Evolutionary conservation across 768 basidiomycete species (phyloP).

Genomic region (Glaciozyma martinii): DNA sequence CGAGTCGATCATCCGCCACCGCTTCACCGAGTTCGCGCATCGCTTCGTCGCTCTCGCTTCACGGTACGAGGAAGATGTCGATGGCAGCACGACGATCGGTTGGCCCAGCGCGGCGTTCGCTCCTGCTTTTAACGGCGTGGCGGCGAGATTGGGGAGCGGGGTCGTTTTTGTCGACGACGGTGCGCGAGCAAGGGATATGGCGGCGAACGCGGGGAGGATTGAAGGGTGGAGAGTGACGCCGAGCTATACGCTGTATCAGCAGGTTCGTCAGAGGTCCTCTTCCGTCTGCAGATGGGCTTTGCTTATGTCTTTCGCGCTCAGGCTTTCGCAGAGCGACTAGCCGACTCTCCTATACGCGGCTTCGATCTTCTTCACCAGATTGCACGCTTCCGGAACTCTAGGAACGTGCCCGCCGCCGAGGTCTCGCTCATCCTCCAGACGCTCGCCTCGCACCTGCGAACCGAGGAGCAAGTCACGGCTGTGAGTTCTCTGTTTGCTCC

Average conservation of each 20-base stretch:
- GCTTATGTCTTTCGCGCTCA: conserved; percentile 37
- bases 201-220: conserved; percentile 67
- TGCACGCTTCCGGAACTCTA: conserved; percentile 64
- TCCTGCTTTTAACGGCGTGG: neutral
- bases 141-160: conserved; percentile 60
- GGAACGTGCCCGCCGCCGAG: conserved; percentile 63
- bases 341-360: conserved; percentile 56
- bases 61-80: conserved; percentile 75
- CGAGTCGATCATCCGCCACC: conserved; percentile 73
- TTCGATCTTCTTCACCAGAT: conserved; percentile 84
- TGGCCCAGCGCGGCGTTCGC: conserved; percentile 51
- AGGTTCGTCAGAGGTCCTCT: conserved; percentile 46
- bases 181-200: conserved; percentile 56
- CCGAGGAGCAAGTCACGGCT: conserved; percentile 84
- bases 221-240: conserved; percentile 86
- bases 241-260: conserved; percentile 62
- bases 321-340: conserved; percentile 58
- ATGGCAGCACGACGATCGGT: conserved; percentile 65
- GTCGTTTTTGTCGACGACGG: conserved; percentile 67
- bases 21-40: conserved; percentile 78
- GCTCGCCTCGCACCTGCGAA: conserved; percentile 59
- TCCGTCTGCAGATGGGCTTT: conserved; percentile 1
- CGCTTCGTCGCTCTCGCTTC: conserved; percentile 85
- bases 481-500: conserved; percentile 43
- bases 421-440: conserved; percentile 63